Evolutionary conservation across 345 rosid species (phyloP).

Genomic region (Eucalyptus curtisii): DNA sequence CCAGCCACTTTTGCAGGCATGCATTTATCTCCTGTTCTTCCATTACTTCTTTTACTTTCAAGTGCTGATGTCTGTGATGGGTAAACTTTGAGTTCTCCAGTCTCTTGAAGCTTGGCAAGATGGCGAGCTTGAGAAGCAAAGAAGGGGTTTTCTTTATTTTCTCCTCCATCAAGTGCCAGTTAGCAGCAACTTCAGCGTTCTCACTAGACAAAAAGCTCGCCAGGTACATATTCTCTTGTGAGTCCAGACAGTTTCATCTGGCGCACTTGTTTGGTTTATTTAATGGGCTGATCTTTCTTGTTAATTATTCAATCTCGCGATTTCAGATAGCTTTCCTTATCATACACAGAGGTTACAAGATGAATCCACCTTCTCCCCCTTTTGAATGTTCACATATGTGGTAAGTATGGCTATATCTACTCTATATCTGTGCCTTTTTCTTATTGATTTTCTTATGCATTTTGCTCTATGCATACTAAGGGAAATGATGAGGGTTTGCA

Average conservation of each 20-base stretch:
- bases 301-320: constrained; percentile 14
- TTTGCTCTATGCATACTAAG: not conserved
- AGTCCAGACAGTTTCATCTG: not conserved
- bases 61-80: not conserved
- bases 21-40: not conserved
- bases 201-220: constrained; percentile 74
- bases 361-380: constrained; percentile 95
- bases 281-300: constrained; percentile 10
- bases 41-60: not conserved
- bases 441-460: not conserved
- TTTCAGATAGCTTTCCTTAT: constrained; percentile 90
- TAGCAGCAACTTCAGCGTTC: constrained; percentile 88
- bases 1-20: constrained; percentile 86
- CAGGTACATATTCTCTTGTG: constrained; percentile 31
- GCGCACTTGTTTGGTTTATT: not conserved
- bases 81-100: constrained; percentile 17
- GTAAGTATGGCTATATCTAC: constrained; percentile 23
- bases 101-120: constrained; percentile 97
- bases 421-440: not conserved
- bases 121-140: constrained; percentile 93
- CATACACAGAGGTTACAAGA: constrained; percentile 82
- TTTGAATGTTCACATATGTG: constrained; percentile 99
- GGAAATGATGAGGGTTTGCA: not conserved
- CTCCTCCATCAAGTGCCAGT: constrained; percentile 92
- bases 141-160: constrained; percentile 83